phyloP scores from a whole-genome alignment of 305 asterid species.

The Solanum hybrid region DNA sequence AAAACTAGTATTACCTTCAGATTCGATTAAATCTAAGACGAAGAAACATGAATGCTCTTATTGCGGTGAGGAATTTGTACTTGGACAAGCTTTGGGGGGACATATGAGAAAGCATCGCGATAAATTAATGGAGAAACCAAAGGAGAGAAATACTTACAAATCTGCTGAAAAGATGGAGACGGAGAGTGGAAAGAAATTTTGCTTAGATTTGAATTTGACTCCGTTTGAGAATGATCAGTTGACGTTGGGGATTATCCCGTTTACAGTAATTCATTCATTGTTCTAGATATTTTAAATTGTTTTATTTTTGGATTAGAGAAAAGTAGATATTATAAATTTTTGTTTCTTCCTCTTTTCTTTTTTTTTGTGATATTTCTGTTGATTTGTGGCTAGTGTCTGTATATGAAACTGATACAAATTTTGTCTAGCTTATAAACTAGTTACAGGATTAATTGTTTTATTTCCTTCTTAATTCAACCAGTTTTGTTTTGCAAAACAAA shows the following conservation, averaged over 20 bases:
- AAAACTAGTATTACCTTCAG: background rate
- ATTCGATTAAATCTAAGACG: background rate
- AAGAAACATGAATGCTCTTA: background rate
- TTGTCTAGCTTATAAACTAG: background rate
- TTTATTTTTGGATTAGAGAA: background rate
- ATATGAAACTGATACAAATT: background rate
- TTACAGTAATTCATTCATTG: background rate
- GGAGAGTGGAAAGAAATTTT: background rate
- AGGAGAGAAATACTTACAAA: background rate
- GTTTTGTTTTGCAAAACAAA: background rate
- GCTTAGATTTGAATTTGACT: background rate
- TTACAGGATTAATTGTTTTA: no score
- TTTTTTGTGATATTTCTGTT: background rate
- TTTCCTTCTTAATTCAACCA: background rate
- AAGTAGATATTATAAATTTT: background rate
- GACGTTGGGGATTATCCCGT: background rate
- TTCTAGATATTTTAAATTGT: background rate
- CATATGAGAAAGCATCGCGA: slow-evolving; percentile 9
- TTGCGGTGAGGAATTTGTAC: background rate
- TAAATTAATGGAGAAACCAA: background rate
- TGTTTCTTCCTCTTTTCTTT: background rate
- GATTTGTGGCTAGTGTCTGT: background rate
- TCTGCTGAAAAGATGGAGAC: background rate
- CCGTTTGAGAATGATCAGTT: background rate
- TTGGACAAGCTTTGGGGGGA: slow-evolving; percentile 7